Percentiles rank a stretch among this genome's conserved stretches.
Conservation (phyloP, 805 yeast species). For the Yarrowia sp. region DNA sequence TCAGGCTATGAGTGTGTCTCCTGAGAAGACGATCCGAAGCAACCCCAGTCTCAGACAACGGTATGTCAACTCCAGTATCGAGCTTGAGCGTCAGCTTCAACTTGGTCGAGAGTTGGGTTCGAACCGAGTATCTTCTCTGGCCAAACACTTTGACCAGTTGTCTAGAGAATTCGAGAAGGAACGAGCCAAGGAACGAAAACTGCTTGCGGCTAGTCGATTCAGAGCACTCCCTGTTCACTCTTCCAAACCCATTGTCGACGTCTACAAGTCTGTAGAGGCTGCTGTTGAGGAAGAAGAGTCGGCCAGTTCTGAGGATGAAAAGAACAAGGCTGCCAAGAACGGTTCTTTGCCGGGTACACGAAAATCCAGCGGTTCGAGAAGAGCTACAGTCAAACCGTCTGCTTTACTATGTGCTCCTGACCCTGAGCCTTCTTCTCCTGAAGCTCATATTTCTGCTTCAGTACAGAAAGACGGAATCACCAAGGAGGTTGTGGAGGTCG, state of each 20-base stretch:
- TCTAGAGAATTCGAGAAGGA: constrained; percentile 85
- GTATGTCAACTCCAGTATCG: constrained; percentile 28
- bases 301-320: not conserved
- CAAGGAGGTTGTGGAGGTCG: constrained; percentile 20
- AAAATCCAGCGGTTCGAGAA: not conserved
- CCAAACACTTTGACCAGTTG: constrained; percentile 71
- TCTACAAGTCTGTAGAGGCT: constrained; percentile 82
- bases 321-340: not conserved
- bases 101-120: constrained; percentile 22
- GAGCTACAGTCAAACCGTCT: not conserved
- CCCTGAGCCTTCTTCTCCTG: constrained; percentile 23
- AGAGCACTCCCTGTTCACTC: constrained; percentile 68
- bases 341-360: not conserved
- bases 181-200: constrained; percentile 72
- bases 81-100: constrained; percentile 34
- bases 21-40: constrained; percentile 4
- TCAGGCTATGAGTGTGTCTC: constrained; percentile 11
- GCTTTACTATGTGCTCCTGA: constrained; percentile 1
- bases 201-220: constrained; percentile 57
- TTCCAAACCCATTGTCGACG: constrained; percentile 85
- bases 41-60: constrained; percentile 4
- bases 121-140: constrained; percentile 40
- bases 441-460: constrained; percentile 10
- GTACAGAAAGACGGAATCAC: constrained; percentile 7
- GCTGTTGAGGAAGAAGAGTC: constrained; percentile 62